These are phyloP conservation scores for Cyclocybe aegerita DNA, from an alignment of 768 basidiomycete species.

Conservation along the genomic window DNA sequence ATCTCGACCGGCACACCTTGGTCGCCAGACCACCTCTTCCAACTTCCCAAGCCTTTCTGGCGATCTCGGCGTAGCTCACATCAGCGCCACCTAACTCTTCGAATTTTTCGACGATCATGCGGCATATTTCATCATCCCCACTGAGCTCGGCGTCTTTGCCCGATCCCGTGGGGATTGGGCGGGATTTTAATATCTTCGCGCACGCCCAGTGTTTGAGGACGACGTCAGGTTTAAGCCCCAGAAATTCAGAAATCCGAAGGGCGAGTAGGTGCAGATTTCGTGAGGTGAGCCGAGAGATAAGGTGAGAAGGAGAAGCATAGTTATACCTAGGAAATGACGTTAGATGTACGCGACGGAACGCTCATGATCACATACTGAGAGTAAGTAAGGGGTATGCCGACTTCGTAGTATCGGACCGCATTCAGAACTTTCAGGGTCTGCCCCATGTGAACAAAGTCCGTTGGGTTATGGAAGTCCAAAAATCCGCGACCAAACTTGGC, in stretches of 20 bases:
- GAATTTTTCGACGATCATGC: slow-evolving; percentile 87
- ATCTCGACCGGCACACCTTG: slow-evolving; percentile 48
- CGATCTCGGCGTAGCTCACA: slow-evolving; percentile 94
- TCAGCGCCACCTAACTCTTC: slow-evolving; percentile 72
- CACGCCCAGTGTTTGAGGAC: slow-evolving; percentile 97
- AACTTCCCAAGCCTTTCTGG: slow-evolving; percentile 89
- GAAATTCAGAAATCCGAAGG: slow-evolving; percentile 82
- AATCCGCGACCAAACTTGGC: slow-evolving; percentile 96
- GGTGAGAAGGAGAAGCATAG: slow-evolving; percentile 74
- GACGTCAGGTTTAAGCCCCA: slow-evolving; percentile 79
- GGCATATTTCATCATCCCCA: slow-evolving; percentile 79
- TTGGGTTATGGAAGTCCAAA: slow-evolving; percentile 89
- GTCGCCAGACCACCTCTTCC: slow-evolving; percentile 81
- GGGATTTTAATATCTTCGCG: slow-evolving; percentile 81
- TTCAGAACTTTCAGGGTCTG: slow-evolving; percentile 93
- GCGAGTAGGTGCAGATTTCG: slow-evolving; percentile 91
- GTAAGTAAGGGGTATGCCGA: slow-evolving; percentile 92
- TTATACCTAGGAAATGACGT: slow-evolving; percentile 59
- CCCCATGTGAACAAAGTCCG: slow-evolving; percentile 90
- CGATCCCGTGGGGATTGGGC: slow-evolving; percentile 51
- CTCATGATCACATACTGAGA: slow-evolving; percentile 60
- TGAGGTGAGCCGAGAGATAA: slow-evolving; percentile 80
- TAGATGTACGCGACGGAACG: neutral
- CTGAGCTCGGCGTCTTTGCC: slow-evolving; percentile 54
- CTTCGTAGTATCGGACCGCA: slow-evolving; percentile 86